These are phyloP conservation scores for Colletotrichum viniferum DNA, from an alignment of 2,329 filamentous ascomycete species.

Conservation along the genomic window DNA sequence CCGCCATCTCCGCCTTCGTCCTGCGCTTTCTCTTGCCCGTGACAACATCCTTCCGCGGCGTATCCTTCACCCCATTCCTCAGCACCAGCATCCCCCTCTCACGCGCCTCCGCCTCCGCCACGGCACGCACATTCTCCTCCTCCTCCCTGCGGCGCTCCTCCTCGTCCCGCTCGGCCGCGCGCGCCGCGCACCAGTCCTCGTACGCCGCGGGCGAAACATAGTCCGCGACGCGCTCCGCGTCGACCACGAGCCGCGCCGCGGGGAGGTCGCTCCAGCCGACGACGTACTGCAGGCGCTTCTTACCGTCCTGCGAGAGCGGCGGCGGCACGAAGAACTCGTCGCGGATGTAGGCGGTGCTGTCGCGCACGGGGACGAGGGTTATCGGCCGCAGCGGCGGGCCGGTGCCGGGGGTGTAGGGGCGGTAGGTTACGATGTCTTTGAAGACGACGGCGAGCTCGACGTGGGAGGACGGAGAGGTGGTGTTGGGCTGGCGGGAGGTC, in stretches of 20 bases:
- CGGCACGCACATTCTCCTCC: slow-evolving; percentile 24
- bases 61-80: not conserved
- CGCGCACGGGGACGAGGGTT: slow-evolving; percentile 49
- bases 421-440: slow-evolving; percentile 12
- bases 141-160: slow-evolving; percentile 33
- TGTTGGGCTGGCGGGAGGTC: too few relatives aligned
- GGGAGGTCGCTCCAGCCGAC: slow-evolving; percentile 60
- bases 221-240: slow-evolving; percentile 53
- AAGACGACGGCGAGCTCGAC: slow-evolving; percentile 17
- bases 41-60: not conserved
- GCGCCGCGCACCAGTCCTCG: slow-evolving; percentile 60
- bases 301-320: slow-evolving; percentile 36
- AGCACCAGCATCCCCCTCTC: not conserved
- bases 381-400: slow-evolving; percentile 54
- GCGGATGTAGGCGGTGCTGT: slow-evolving; percentile 62
- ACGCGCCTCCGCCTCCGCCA: not conserved
- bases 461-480: not conserved
- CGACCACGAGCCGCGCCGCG: slow-evolving; percentile 50
- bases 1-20: not conserved
- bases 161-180: slow-evolving; percentile 46
- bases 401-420: slow-evolving; percentile 43
- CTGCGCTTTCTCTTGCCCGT: not conserved
- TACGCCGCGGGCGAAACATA: slow-evolving; percentile 62
- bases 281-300: slow-evolving; percentile 55
- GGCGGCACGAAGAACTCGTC: slow-evolving; percentile 53